Percentiles rank a stretch among this genome's conserved stretches.
Evolutionary conservation across 1,284 basidiomycete genomes (phyloP).

Genomic region (Cryptococcus depauperatus): DNA sequence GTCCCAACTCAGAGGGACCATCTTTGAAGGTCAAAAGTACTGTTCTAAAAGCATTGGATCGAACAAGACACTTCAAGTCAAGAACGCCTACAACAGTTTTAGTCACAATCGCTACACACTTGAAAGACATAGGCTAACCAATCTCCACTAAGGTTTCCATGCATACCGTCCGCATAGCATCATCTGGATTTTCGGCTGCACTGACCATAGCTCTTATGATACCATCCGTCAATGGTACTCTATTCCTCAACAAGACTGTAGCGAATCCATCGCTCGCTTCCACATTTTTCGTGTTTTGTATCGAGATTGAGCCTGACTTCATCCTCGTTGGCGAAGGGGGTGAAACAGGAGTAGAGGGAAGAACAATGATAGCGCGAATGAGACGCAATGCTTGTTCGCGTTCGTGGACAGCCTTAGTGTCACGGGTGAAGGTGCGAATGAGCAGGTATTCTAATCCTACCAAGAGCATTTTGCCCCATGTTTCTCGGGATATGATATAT

Average conservation of each 20-base stretch:
- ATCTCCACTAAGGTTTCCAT: constrained; percentile 89
- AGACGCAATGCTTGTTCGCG: constrained; percentile 93
- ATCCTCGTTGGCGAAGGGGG: constrained; percentile 7
- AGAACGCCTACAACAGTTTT: constrained; percentile 56
- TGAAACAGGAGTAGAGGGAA: constrained; percentile 20
- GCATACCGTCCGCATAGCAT: constrained; percentile 74
- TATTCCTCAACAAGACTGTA: constrained; percentile 12
- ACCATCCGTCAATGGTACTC: constrained; percentile 49
- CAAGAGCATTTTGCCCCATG: constrained; percentile 37
- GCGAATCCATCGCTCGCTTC: not conserved
- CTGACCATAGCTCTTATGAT: constrained; percentile 81
- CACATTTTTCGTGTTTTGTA: not conserved
- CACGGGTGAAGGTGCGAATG: constrained; percentile 76
- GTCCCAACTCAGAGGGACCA: constrained; percentile 74
- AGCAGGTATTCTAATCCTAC: constrained; percentile 76
- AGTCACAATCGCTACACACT: not conserved
- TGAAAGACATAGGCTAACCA: constrained; percentile 46
- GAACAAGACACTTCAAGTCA: constrained; percentile 73
- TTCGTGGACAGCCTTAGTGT: constrained; percentile 69
- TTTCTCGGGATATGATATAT: constrained; percentile 60
- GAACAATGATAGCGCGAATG: constrained; percentile 66
- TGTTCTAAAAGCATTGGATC: constrained; percentile 77
- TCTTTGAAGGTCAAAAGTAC: constrained; percentile 80
- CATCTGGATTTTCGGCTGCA: constrained; percentile 87
- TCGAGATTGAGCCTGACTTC: not conserved